Evolutionary conservation across 129 eudicot genomes (phyloP).

Genomic region (Tagetes erecta): DNA sequence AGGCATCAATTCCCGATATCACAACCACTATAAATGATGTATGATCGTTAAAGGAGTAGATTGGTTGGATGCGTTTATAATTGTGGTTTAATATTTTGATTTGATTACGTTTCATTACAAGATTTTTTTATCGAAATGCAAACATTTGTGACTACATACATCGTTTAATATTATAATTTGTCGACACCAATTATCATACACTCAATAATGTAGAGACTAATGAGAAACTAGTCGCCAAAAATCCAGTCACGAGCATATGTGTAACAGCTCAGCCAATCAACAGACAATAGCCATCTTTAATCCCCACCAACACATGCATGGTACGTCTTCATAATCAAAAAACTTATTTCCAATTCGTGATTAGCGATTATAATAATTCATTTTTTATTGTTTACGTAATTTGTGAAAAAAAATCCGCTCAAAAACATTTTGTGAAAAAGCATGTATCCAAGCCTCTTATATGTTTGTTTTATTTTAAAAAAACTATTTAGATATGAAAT

Average conservation of each 20-base stretch:
- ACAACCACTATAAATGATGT: too few species aligned
- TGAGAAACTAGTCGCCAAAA: constrained; percentile 6
- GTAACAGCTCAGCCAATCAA: constrained; percentile 11
- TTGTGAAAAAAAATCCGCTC: background rate
- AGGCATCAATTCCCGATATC: too few species aligned
- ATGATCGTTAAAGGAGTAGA: background rate
- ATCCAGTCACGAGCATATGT: background rate
- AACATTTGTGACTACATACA: background rate
- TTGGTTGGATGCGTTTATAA: background rate
- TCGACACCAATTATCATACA: background rate
- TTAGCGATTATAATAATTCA: background rate
- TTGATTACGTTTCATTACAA: background rate
- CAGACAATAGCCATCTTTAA: background rate
- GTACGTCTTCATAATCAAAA: background rate
- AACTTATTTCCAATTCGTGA: background rate
- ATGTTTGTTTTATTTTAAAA: too few species aligned
- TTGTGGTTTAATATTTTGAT: background rate
- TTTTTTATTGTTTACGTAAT: background rate
- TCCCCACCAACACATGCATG: constrained; percentile 1
- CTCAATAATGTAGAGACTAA: background rate
- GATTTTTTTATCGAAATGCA: too few species aligned
- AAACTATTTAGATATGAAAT: background rate
- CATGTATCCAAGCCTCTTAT: background rate
- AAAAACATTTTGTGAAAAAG: background rate
- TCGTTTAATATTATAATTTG: background rate